Evolutionary conservation across 2,329 filamentous ascomycete species (phyloP).

Genomic region (Paecilomyces dactylethromorphus): DNA sequence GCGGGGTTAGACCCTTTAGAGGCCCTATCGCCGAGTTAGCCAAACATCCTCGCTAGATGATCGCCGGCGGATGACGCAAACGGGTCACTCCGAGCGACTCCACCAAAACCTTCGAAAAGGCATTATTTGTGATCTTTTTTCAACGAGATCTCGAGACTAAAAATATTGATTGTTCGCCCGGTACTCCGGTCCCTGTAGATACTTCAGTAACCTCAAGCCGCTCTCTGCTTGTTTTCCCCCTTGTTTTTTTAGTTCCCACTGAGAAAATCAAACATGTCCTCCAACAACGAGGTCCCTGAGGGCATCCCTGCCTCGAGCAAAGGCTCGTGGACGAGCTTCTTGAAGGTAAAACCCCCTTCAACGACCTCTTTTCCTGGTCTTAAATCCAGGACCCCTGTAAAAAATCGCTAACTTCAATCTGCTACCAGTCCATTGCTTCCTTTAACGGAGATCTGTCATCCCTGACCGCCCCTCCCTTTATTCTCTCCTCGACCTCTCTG

Average conservation of each 20-base stretch:
- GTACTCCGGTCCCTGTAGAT: background rate
- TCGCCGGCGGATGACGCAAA: background rate
- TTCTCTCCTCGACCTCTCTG: slow-evolving; percentile 69
- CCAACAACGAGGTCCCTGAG: slow-evolving; percentile 32
- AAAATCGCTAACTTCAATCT: slow-evolving; percentile 2
- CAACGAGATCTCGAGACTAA: background rate
- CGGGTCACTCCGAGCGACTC: background rate
- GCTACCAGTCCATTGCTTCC: slow-evolving; percentile 59
- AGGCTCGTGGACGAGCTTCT: slow-evolving; percentile 42
- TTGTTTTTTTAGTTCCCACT: background rate
- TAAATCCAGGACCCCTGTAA: background rate
- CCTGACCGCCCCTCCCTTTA: slow-evolving; percentile 74
- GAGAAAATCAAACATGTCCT: slow-evolving; percentile 4
- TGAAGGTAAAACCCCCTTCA: slow-evolving; percentile 30
- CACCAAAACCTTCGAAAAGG: background rate
- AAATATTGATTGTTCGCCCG: background rate
- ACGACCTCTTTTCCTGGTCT: background rate
- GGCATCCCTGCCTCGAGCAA: slow-evolving; percentile 36
- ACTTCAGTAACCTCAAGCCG: background rate
- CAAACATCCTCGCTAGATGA: background rate
- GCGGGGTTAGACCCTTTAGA: background rate
- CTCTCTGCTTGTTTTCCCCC: background rate
- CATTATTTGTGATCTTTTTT: background rate
- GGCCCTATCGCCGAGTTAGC: background rate
- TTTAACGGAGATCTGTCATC: slow-evolving; percentile 79